Percentiles rank a stretch among this genome's conserved stretches.
phyloP scores from a whole-genome alignment of 2,329 filamentous ascomycete genomes.

The Phaeosphaeria sp. region DNA sequence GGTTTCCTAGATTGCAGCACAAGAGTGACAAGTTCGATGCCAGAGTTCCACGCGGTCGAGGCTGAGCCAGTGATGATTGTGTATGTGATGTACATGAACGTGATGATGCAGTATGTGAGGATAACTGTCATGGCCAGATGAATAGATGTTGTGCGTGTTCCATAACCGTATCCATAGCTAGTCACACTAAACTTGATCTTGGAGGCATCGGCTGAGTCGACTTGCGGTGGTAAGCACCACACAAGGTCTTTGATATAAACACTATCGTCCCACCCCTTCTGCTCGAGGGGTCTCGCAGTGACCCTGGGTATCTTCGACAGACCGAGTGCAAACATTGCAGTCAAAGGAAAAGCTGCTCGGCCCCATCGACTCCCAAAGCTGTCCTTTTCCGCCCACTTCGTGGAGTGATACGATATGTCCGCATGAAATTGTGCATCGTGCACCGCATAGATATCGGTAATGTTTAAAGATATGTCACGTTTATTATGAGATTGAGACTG shows the following conservation, averaged over 20 bases:
- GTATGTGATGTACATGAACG: constrained; percentile 8
- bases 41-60: constrained; percentile 15
- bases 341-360: not conserved
- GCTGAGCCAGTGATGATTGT: constrained; percentile 4
- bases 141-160: not conserved
- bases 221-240: not conserved
- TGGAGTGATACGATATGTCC: not conserved
- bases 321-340: not conserved
- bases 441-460: not conserved
- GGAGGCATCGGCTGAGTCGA: not conserved
- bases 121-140: constrained; percentile 7
- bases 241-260: not conserved
- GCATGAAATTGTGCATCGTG: not conserved
- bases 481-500: not conserved
- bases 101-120: constrained; percentile 5
- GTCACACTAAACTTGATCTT: not conserved
- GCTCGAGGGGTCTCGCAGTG: no score
- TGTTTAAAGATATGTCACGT: not conserved
- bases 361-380: not conserved
- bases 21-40: constrained; percentile 6
- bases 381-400: not conserved
- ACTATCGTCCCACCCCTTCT: not conserved
- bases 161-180: constrained; percentile 7
- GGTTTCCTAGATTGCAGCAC: constrained; percentile 11
- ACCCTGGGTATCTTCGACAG: not conserved